Evolutionary conservation across 202 grass and related monocot species (phyloP).

Genomic region (Musa balbisiana): DNA sequence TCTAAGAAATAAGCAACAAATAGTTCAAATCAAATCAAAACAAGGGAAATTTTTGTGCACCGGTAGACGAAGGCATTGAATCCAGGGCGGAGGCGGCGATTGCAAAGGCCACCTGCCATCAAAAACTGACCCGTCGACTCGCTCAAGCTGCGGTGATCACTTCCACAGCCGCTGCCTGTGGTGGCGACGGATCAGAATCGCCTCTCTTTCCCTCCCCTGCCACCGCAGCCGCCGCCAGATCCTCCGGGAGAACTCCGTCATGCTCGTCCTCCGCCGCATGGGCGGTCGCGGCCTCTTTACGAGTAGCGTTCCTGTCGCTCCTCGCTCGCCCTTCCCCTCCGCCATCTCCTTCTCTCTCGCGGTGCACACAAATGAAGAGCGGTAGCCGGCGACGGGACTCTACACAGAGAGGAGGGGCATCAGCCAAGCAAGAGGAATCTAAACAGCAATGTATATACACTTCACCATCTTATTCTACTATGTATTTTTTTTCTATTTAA

Average conservation of each 20-base stretch:
- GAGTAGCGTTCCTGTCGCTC: neutral
- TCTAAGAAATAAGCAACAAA: neutral
- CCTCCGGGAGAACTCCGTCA: slow-evolving; percentile 7
- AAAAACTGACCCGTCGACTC: slow-evolving; percentile 13
- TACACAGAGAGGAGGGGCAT: too few relatives aligned
- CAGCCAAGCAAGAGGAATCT: too few relatives aligned
- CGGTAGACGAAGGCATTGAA: slow-evolving; percentile 25
- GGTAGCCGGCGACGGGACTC: too few relatives aligned
- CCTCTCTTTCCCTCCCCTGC: neutral
- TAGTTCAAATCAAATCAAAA: neutral
- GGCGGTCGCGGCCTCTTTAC: slow-evolving; percentile 22
- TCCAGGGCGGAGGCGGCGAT: slow-evolving; percentile 15
- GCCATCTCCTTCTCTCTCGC: neutral
- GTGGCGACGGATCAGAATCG: neutral
- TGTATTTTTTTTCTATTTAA: too few relatives aligned
- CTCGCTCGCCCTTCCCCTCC: neutral
- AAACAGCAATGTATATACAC: too few relatives aligned
- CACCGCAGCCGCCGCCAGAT: neutral
- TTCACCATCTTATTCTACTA: too few relatives aligned
- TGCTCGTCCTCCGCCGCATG: slow-evolving; percentile 21
- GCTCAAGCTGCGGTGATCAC: neutral
- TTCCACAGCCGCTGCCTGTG: neutral
- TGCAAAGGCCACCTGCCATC: slow-evolving; percentile 14
- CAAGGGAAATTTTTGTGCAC: neutral
- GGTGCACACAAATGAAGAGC: too few relatives aligned